Evolutionary conservation across 306 rosid genomes (phyloP).

Genomic region (Mucuna pruriens): DNA sequence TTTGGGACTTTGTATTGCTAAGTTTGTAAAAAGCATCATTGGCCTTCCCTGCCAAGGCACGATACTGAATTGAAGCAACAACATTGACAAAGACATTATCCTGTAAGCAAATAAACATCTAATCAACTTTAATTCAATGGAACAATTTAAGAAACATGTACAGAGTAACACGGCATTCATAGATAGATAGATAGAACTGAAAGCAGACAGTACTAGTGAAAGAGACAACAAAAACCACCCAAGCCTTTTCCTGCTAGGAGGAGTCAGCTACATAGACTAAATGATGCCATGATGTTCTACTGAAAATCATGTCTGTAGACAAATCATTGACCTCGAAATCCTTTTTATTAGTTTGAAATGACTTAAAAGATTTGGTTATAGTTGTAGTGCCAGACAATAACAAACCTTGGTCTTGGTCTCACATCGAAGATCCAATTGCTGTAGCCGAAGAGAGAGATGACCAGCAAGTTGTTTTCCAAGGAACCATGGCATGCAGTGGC

Average conservation of each 20-base stretch:
- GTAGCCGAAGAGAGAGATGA: constrained; percentile 86
- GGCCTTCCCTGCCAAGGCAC: constrained; percentile 82
- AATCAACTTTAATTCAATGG: constrained; percentile 28
- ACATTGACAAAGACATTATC: constrained; percentile 95
- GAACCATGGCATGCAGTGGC: constrained; percentile 91
- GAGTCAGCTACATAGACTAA: neutral
- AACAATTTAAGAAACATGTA: neutral
- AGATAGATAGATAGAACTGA: neutral
- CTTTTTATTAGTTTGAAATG: constrained; percentile 10
- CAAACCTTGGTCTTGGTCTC: constrained; percentile 97
- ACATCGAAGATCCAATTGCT: constrained; percentile 84
- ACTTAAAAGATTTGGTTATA: constrained; percentile 17
- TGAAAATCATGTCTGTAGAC: neutral
- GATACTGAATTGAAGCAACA: constrained; percentile 92
- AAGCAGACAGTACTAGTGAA: neutral
- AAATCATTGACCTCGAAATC: neutral
- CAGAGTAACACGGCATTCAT: neutral
- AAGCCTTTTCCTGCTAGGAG: neutral
- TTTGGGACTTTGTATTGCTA: constrained; percentile 86
- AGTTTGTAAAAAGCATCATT: constrained; percentile 95
- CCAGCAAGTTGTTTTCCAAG: constrained; percentile 74
- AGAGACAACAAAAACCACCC: neutral
- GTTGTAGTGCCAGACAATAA: constrained; percentile 16
- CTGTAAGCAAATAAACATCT: constrained; percentile 50
- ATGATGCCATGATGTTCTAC: neutral